These are phyloP conservation scores for Lachnellula occidentalis DNA, from an alignment of 2,329 filamentous ascomycete genomes.

Conservation along the genomic window DNA sequence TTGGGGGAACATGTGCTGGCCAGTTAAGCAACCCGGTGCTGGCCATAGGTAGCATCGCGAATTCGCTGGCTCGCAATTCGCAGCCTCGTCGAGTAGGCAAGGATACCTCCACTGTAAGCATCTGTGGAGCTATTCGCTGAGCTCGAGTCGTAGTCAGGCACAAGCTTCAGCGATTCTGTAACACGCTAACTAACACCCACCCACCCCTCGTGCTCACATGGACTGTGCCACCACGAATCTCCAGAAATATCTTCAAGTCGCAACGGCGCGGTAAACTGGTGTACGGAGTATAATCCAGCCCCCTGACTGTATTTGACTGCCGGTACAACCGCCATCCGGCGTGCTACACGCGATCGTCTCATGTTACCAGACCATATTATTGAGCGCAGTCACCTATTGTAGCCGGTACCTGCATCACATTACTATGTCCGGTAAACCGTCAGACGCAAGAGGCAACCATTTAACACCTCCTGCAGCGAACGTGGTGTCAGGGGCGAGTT, in stretches of 20 bases:
- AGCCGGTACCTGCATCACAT: not conserved
- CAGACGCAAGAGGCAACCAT: not conserved
- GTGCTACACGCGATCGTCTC: not conserved
- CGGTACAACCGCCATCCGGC: not conserved
- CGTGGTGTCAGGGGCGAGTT: not conserved
- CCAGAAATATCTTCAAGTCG: not conserved
- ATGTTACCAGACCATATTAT: not conserved
- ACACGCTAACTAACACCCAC: not conserved
- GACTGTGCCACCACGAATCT: conserved; percentile 1
- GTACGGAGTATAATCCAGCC: not conserved
- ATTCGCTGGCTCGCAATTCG: not conserved
- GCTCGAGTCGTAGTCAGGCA: not conserved
- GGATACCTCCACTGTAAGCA: not conserved
- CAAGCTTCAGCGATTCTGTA: not conserved
- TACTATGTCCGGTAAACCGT: not conserved
- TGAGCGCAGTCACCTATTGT: no score
- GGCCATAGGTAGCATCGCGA: not conserved
- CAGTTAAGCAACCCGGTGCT: not conserved
- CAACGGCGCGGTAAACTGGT: not conserved
- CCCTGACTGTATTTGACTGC: not conserved
- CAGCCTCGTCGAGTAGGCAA: not conserved
- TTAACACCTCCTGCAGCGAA: not conserved
- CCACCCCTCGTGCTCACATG: not conserved
- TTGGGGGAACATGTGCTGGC: not conserved
- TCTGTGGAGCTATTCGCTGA: not conserved